phyloP scores from a whole-genome alignment of 2,329 filamentous ascomycete species.

The Aurifilum marmelostoma region DNA sequence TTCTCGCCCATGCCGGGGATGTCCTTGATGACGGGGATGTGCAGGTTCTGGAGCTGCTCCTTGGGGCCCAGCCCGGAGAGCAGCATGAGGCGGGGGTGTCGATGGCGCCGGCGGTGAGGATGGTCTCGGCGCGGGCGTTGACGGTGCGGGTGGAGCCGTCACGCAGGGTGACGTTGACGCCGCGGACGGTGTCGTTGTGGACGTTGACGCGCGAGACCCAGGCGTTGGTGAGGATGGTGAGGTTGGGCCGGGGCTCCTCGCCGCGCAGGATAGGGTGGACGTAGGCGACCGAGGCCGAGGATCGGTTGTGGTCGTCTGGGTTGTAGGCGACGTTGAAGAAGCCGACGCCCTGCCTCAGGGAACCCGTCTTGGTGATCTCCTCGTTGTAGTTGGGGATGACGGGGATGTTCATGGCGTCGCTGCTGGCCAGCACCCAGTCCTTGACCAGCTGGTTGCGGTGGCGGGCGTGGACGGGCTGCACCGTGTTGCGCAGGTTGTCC shows the following conservation, averaged over 20 bases:
- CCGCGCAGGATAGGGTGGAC: constrained; percentile 88
- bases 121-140: constrained; percentile 72
- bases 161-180: constrained; percentile 67
- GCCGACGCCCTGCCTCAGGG: constrained; percentile 75
- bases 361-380: constrained; percentile 74
- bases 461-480: constrained; percentile 82
- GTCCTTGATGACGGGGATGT: constrained; percentile 59
- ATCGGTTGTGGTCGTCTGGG: constrained; percentile 81
- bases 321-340: constrained; percentile 94
- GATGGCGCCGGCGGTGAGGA: constrained; percentile 78
- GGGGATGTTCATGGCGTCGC: constrained; percentile 77
- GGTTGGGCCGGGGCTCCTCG: constrained; percentile 79
- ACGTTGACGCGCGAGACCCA: constrained; percentile 86
- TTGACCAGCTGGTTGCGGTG: constrained; percentile 90
- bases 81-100: constrained; percentile 72
- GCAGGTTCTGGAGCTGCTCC: constrained; percentile 55
- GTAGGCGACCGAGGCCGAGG: constrained; percentile 87
- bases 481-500: constrained; percentile 85
- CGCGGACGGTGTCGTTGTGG: constrained; percentile 69
- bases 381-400: constrained; percentile 85
- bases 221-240: constrained; percentile 84
- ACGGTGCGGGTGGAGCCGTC: constrained; percentile 59
- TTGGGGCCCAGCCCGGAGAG: constrained; percentile 61
- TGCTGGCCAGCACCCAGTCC: constrained; percentile 86
- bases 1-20: constrained; percentile 65